phyloP scores from a whole-genome alignment of 768 basidiomycete species.

The Amanita phalloides region DNA sequence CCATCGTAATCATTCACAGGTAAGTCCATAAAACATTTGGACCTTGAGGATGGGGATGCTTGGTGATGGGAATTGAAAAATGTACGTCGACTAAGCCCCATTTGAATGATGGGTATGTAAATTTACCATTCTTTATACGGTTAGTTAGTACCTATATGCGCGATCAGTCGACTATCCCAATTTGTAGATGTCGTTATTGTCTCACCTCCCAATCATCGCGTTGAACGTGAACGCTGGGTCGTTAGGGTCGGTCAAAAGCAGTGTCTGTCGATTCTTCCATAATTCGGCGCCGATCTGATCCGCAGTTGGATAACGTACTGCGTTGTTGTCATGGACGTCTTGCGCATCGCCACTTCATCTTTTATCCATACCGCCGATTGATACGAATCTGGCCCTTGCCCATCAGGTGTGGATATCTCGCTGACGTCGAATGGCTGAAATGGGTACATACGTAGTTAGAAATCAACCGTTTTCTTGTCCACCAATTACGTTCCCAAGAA shows the following conservation, averaged over 20 bases:
- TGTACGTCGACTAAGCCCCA: constrained; percentile 22
- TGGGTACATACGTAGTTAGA: background rate
- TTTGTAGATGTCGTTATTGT: background rate
- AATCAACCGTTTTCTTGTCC: background rate
- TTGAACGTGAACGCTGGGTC: constrained; percentile 42
- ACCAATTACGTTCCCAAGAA: background rate
- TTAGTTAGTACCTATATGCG: constrained; percentile 34
- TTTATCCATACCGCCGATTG: constrained; percentile 46
- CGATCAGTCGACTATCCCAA: background rate
- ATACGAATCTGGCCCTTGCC: constrained; percentile 48
- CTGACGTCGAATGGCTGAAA: constrained; percentile 36
- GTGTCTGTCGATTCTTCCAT: constrained; percentile 16
- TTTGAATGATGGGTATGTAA: background rate
- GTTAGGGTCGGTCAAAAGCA: constrained; percentile 29
- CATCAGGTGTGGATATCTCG: constrained; percentile 40
- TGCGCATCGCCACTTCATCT: constrained; percentile 35
- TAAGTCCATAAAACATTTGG: constrained; percentile 35
- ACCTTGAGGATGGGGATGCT: constrained; percentile 26
- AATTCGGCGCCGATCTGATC: background rate
- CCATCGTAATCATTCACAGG: constrained; percentile 41
- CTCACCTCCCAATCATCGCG: constrained; percentile 24
- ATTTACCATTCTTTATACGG: constrained; percentile 37
- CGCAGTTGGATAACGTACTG: constrained; percentile 15
- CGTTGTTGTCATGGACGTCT: constrained; percentile 44
- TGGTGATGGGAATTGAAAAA: constrained; percentile 42